A percentile compares a stretch with the other conserved stretches of the same genome.
Evolutionary conservation across 78 protist species (phyloP).

Genomic region (Guillardia theta): DNA sequence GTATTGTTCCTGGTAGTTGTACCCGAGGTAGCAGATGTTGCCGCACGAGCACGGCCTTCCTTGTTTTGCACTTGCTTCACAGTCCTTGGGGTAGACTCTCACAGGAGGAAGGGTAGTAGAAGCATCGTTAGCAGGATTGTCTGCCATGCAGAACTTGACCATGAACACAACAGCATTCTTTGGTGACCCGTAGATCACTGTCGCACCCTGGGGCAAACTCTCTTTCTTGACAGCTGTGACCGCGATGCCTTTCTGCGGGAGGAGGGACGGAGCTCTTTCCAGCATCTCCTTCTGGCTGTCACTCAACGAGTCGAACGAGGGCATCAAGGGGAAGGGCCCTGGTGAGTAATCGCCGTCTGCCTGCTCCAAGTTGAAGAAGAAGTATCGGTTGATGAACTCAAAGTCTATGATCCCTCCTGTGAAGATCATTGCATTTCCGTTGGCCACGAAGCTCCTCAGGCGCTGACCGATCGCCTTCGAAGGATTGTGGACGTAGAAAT

Average conservation of each 20-base stretch:
- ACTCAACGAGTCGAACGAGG: not conserved
- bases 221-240: not conserved
- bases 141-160: constrained; percentile 25
- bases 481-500: not conserved
- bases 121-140: not conserved
- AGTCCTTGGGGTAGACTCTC: not conserved
- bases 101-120: not conserved
- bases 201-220: not conserved
- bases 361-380: not conserved
- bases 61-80: not conserved
- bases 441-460: not conserved
- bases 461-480: not conserved
- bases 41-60: constrained; percentile 25
- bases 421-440: not conserved
- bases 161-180: not conserved
- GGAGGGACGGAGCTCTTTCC: not conserved
- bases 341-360: not conserved
- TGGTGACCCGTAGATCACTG: not conserved
- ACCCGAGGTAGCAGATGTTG: constrained; percentile 15
- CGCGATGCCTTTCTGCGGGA: not conserved
- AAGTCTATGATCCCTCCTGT: not conserved
- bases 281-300: not conserved
- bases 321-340: not conserved
- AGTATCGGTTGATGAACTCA: constrained; percentile 16
- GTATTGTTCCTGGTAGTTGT: not conserved